Evolutionary conservation across 768 basidiomycete genomes (phyloP), one percentile per base, ranked within the genome.

Genomic region (Trametes cingulata): DNA sequence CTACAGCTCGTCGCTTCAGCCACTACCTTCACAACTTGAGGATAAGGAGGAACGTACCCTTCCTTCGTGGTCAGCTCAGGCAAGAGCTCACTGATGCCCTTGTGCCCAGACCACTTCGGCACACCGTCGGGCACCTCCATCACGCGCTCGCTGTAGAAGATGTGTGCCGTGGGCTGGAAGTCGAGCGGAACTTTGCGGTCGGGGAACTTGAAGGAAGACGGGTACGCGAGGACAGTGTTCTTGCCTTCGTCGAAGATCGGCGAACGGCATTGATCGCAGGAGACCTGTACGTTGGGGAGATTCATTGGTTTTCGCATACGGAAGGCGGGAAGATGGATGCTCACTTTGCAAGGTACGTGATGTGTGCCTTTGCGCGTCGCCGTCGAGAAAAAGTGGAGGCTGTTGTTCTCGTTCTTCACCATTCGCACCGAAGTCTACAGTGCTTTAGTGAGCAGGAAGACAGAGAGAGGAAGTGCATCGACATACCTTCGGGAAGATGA

Each of bases 211-310:
- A 73, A 73, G 3, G 68, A 59, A 6, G 65, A 60, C 2, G 72
- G 72, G 56, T 72, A 73, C 0, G 72, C 72, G 14, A 73, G 68
- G 8, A 74, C 73, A 10, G 66, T 69, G 56, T 66, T 62, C n/a
- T 70, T 65, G 27, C 72, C 73, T 54, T 74, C 73, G 49, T 74
- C 72, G 35, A 74, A 74, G 3, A 74, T 47, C 14, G 73, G 72
- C 3, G 69, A 68, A 13, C 73, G 71, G 42, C 72, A 73, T 7
- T 62, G 46, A 53, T 73, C 46, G 48, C 73, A 73, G 14, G 72
- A 74, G 2, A 71, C 64, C 64, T 68, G 19, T 3, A 19, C 10
- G 10, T 42, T 6, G n/a, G 19, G 15, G 25, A 36, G 19, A 17
- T 9, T 1, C 2, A 33, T 17, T 4, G 12, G 3, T 29, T 20